These are phyloP conservation scores for Glycyrrhiza uralensis DNA, from an alignment of 306 rosid species.

Conservation along the genomic window DNA sequence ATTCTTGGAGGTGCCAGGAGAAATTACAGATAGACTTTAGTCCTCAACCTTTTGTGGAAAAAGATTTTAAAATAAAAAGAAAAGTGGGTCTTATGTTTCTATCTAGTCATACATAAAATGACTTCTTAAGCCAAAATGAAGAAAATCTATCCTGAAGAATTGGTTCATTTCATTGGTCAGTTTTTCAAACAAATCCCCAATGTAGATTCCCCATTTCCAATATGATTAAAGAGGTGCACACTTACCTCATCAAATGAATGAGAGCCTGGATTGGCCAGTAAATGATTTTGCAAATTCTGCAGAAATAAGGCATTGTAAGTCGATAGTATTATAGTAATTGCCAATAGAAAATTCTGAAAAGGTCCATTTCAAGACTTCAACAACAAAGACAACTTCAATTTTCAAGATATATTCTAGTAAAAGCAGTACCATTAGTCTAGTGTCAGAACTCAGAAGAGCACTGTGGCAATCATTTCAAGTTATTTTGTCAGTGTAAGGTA, in stretches of 20 bases:
- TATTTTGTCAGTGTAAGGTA: background rate
- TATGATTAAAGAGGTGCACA: background rate
- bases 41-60: background rate
- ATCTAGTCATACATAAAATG: background rate
- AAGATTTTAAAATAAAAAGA: background rate
- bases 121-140: background rate
- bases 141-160: background rate
- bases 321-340: background rate
- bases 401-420: background rate
- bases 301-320: slow-evolving; percentile 18
- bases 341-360: background rate
- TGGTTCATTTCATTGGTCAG: slow-evolving; percentile 4
- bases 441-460: slow-evolving; percentile 14
- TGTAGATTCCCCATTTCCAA: background rate
- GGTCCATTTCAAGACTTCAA: background rate
- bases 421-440: background rate
- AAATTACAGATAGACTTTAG: background rate
- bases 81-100: background rate
- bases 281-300: slow-evolving; percentile 75
- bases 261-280: slow-evolving; percentile 62
- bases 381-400: background rate
- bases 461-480: background rate
- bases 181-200: background rate
- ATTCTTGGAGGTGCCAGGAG: background rate
- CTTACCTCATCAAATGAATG: slow-evolving; percentile 88